phyloP scores from a whole-genome alignment of 163 green algal species.

The Scenedesmus sp. region DNA sequence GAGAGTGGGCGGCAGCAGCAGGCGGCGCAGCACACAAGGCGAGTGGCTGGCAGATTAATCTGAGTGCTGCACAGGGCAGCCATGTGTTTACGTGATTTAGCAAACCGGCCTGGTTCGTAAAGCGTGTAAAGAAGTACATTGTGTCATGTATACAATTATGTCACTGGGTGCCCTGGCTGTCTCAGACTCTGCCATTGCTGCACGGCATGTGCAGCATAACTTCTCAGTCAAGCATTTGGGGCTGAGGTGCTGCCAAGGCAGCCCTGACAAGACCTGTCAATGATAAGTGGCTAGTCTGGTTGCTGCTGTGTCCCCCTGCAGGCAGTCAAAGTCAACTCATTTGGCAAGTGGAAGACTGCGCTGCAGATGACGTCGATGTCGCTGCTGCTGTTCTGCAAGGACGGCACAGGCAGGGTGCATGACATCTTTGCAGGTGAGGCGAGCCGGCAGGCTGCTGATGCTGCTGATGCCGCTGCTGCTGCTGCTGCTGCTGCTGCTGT shows the following conservation, averaged over 20 bases:
- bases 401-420: not conserved
- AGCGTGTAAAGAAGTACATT: too few species aligned
- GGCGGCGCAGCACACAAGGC: constrained; percentile 81
- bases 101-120: not conserved
- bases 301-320: constrained; percentile 22
- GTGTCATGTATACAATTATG: too few species aligned
- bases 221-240: too few species aligned
- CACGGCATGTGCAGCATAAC: too few species aligned
- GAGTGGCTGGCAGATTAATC: not conserved
- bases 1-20: constrained; percentile 91
- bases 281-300: not conserved
- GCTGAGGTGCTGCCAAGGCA: too few species aligned
- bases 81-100: not conserved
- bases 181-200: too few species aligned
- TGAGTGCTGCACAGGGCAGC: not conserved
- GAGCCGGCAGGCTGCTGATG: not conserved
- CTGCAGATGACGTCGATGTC: constrained; percentile 89
- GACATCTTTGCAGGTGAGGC: constrained; percentile 20
- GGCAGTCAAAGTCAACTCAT: constrained; percentile 83
- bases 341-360: constrained; percentile 93
- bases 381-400: constrained; percentile 77
- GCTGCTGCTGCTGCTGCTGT: not conserved
- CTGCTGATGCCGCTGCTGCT: not conserved
- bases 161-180: too few species aligned
- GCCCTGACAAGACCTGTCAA: not conserved